phyloP scores from a whole-genome alignment of 2,329 filamentous ascomycete species.

The Aspergillus sp. region DNA sequence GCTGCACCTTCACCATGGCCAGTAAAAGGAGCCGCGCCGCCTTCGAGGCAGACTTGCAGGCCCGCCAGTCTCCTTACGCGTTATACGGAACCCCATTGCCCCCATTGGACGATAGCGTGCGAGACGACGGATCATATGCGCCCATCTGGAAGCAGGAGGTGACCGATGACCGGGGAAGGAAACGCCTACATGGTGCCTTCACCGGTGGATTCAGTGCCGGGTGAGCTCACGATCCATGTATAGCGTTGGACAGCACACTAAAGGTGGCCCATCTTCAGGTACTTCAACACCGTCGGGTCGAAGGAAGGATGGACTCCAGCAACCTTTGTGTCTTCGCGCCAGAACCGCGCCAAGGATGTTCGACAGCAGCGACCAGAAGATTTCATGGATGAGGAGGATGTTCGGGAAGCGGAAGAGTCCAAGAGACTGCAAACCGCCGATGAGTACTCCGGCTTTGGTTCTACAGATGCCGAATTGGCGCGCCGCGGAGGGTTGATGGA shows the following conservation, averaged over 20 bases:
- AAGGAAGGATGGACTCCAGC: constrained; percentile 97
- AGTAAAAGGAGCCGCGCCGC: constrained; percentile 75
- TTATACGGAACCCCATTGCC: constrained; percentile 84
- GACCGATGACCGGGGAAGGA: constrained; percentile 85
- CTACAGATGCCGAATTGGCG: constrained; percentile 58
- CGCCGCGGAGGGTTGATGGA: constrained; percentile 65
- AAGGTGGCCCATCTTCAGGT: constrained; percentile 56
- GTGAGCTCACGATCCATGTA: constrained; percentile 55
- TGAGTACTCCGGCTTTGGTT: constrained; percentile 74
- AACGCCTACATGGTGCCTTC: constrained; percentile 92
- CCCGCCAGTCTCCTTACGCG: constrained; percentile 71
- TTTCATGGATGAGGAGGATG: constrained; percentile 97
- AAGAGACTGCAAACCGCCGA: constrained; percentile 71
- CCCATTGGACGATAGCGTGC: constrained; percentile 69
- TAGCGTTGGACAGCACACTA: constrained; percentile 35
- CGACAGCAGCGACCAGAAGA: constrained; percentile 73
- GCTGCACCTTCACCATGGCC: constrained; percentile 57
- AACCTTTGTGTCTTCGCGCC: constrained; percentile 86
- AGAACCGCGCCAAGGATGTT: constrained; percentile 72
- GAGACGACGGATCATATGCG: constrained; percentile 89
- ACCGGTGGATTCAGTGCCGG: constrained; percentile 96
- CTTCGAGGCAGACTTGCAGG: constrained; percentile 73
- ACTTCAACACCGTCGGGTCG: constrained; percentile 97
- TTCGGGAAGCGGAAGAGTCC: constrained; percentile 80
- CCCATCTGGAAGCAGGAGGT: constrained; percentile 99